Evolutionary conservation across 192 early-diverging fungal genomes (phyloP), one percentile per base, ranked within the genome.

Genomic region (Podila horticola): DNA sequence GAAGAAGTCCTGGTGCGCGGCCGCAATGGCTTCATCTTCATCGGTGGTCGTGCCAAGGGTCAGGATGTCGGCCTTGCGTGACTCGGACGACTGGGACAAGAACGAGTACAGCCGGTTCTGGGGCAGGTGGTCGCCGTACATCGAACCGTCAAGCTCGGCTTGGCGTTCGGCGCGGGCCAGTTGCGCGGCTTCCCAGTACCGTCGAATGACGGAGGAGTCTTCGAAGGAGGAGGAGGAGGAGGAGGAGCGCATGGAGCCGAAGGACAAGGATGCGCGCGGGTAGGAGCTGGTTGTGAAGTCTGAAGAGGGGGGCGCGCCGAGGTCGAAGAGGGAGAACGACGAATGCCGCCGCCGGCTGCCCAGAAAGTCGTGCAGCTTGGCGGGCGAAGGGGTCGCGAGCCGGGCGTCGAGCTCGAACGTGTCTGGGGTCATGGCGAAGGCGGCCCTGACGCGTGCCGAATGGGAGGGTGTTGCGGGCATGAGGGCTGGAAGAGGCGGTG

Each of bases 21-120:
- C 8, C 17, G 29, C 31, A 33, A 17, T 64, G 12, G 41, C 41
- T 4, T 45, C 55, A 26, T 67, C 65, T 5, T 52, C 30, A 19
- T 33, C 30, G 1, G 75, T 66, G 1, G 67, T 58, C 0, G 49
- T 58, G 17, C 67, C 70, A 2, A 65, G 22, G 9, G 51, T 68
- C 38, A 81, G 2, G 33, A 81, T 81, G n/a, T 81, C 77, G 1
- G 77, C 77, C 38, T 81, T 72, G 10, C 71, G 77, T 0, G 77
- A 81, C 36, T 69, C 38, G 30, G 59, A 61, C 15, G 59, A 61
- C 5, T 61, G 59, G 2, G 77, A 81, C 3, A 71, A 69, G 30
- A 63, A 36, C 12, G 77, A 73, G 3, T 61, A 49, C 13, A 63
- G 19, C 22, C 30, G 33, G 33, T 36, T 31, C 29, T 61, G 59